These are phyloP conservation scores for Kwoniella sp. DNA, from an alignment of 768 basidiomycete species.

Conservation along the genomic window DNA sequence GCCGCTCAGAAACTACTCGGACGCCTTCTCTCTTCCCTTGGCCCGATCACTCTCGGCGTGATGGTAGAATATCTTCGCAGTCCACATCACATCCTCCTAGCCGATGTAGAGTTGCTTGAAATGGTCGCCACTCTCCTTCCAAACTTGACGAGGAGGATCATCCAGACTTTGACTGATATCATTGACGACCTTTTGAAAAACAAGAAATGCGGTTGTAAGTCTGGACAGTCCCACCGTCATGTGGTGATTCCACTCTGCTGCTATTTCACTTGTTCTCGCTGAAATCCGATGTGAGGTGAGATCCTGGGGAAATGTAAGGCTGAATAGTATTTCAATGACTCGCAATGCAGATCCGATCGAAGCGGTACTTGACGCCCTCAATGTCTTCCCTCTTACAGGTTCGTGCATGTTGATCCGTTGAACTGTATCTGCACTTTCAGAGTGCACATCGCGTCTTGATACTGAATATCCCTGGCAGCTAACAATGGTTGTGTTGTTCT, in stretches of 20 bases:
- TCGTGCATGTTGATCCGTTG: constrained; percentile 5
- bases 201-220: constrained; percentile 23
- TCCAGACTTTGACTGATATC: constrained; percentile 35
- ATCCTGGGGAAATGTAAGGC: too few species aligned
- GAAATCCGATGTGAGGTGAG: too few species aligned
- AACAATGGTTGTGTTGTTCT: background rate
- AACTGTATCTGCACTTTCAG: too few species aligned
- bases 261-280: too few species aligned
- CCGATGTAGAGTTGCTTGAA: constrained; percentile 37
- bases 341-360: constrained; percentile 24
- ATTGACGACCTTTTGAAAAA: constrained; percentile 31
- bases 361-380: constrained; percentile 37
- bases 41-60: constrained; percentile 34
- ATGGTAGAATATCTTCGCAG: constrained; percentile 42
- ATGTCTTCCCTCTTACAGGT: constrained; percentile 42
- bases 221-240: too few species aligned
- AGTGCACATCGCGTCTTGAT: too few species aligned
- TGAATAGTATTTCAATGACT: too few species aligned
- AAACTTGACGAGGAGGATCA: constrained; percentile 32
- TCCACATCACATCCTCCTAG: constrained; percentile 31
- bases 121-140: constrained; percentile 43
- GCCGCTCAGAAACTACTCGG: constrained; percentile 37
- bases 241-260: too few species aligned
- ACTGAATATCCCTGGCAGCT: too few species aligned
- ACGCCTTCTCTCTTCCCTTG: constrained; percentile 34